Conservation (phyloP, 2,329 filamentous ascomycete genomes). For the Cercospora janseana region DNA sequence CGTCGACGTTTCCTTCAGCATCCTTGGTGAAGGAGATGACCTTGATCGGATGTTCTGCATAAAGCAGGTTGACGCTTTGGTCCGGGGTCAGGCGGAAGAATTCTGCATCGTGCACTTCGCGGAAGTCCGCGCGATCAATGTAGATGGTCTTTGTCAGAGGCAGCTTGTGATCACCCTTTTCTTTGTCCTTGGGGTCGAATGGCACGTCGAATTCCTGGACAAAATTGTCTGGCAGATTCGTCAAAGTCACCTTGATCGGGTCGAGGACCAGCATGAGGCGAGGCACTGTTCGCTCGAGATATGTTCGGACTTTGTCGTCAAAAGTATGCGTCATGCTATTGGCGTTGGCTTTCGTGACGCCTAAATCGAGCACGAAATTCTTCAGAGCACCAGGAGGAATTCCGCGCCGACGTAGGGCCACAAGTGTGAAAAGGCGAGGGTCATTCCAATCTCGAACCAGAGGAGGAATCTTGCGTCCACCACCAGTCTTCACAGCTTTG, state of each 20-base stretch:
- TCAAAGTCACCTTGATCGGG: conserved; percentile 77
- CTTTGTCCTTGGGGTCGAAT: conserved; percentile 77
- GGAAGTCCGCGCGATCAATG: conserved; percentile 78
- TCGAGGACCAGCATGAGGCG: conserved; percentile 87
- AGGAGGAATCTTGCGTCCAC: conserved; percentile 41
- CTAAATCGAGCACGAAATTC: conserved; percentile 86
- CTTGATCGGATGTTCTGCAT: conserved; percentile 67
- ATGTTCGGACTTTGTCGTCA: conserved; percentile 78
- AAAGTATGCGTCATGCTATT: conserved; percentile 80
- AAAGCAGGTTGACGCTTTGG: conserved; percentile 70
- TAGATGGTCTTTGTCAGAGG: conserved; percentile 76
- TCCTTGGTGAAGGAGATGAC: conserved; percentile 69
- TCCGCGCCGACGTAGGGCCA: conserved; percentile 77
- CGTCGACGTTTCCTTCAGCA: conserved; percentile 62
- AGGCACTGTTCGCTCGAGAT: conserved; percentile 84
- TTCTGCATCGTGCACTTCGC: conserved; percentile 67
- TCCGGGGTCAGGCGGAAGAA: conserved; percentile 77
- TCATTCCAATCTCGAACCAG: conserved; percentile 87
- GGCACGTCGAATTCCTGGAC: conserved; percentile 65
- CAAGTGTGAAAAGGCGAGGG: conserved; percentile 82
- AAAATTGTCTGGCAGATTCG: conserved; percentile 70
- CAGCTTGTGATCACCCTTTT: conserved; percentile 60
- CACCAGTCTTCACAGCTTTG: conserved; percentile 25
- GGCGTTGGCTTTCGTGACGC: conserved; percentile 77
- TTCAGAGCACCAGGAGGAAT: conserved; percentile 85